These are phyloP conservation scores for Pseudocercospora ulei DNA, from an alignment of 2,329 filamentous ascomycete species.

Conservation along the genomic window DNA sequence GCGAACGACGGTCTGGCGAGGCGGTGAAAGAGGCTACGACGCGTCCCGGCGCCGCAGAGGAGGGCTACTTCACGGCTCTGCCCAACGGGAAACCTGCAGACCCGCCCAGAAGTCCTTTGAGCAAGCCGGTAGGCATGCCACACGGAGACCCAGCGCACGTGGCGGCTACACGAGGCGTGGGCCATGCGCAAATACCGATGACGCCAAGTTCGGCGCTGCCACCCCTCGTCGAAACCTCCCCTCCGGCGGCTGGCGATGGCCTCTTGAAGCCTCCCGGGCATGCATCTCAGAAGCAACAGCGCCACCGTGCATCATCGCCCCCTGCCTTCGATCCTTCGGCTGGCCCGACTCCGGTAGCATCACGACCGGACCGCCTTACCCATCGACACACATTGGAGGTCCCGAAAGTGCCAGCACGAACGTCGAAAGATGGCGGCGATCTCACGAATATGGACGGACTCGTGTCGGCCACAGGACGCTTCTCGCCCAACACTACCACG, in stretches of 20 bases:
- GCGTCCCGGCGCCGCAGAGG: slow-evolving; percentile 34
- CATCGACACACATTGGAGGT: slow-evolving; percentile 86
- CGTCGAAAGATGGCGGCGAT: slow-evolving; percentile 57
- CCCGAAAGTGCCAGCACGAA: slow-evolving; percentile 58
- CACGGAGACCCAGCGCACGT: slow-evolving; percentile 18
- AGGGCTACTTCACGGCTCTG: slow-evolving; percentile 41
- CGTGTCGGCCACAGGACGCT: slow-evolving; percentile 62
- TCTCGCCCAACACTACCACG: slow-evolving; percentile 59
- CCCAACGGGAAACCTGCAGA: slow-evolving; percentile 33
- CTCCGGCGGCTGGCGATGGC: slow-evolving; percentile 19
- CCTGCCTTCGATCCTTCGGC: slow-evolving; percentile 33
- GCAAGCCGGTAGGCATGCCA: slow-evolving; percentile 17
- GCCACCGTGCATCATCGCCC: slow-evolving; percentile 33
- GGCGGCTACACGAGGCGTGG: slow-evolving; percentile 16
- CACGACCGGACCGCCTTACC: slow-evolving; percentile 52
- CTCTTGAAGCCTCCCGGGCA: slow-evolving; percentile 27
- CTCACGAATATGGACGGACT: slow-evolving; percentile 47
- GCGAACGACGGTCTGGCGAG: slow-evolving; percentile 30
- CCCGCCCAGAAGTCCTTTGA: slow-evolving; percentile 31
- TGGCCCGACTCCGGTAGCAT: slow-evolving; percentile 49
- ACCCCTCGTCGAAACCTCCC: slow-evolving; percentile 28
- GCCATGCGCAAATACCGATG: slow-evolving; percentile 20
- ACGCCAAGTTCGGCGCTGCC: slow-evolving; percentile 25
- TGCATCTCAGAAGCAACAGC: slow-evolving; percentile 12
- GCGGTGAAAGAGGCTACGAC: slow-evolving; percentile 25